Evolutionary conservation across 192 early-diverging fungal species (phyloP).

Genomic region (Coemansia reversa): DNA sequence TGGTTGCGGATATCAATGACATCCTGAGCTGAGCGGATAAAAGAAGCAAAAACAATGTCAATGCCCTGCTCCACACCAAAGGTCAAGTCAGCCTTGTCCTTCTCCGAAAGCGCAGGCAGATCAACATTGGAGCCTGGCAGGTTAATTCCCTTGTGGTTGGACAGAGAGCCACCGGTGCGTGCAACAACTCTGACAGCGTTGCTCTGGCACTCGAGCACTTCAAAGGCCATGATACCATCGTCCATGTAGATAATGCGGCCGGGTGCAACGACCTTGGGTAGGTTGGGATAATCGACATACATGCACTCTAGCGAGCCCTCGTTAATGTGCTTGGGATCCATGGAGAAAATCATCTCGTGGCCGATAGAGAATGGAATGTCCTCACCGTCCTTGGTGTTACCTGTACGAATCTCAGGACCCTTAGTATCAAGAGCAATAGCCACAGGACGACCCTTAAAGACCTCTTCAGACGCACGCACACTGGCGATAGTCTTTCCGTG

Average conservation of each 20-base stretch:
- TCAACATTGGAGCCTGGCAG: conserved; percentile 88
- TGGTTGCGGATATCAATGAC: conserved; percentile 84
- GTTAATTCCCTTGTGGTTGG: conserved; percentile 95
- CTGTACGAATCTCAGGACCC: conserved; percentile 87
- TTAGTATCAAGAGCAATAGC: conserved; percentile 84
- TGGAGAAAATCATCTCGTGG: conserved; percentile 77
- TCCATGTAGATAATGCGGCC: conserved; percentile 86
- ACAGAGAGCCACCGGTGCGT: conserved; percentile 82
- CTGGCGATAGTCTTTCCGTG: conserved; percentile 73
- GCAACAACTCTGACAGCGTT: conserved; percentile 67
- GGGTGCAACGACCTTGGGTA: conserved; percentile 70
- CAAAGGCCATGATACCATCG: conserved; percentile 94
- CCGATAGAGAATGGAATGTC: conserved; percentile 73
- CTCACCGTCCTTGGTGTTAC: conserved; percentile 70
- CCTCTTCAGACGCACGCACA: conserved; percentile 57
- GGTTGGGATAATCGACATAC: conserved; percentile 81
- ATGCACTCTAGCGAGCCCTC: conserved; percentile 64
- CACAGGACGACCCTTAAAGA: conserved; percentile 50
- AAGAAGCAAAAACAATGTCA: conserved; percentile 95
- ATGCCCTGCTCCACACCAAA: conserved; percentile 95
- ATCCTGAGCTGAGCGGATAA: conserved; percentile 91
- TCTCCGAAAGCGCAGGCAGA: conserved; percentile 92
- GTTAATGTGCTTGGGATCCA: conserved; percentile 62
- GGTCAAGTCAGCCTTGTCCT: conserved; percentile 85
- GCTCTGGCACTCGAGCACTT: conserved; percentile 72